Evolutionary conservation across 768 basidiomycete species (phyloP), one percentile per base, ranked within the genome.

Genomic region (Sutorius australiensis): DNA sequence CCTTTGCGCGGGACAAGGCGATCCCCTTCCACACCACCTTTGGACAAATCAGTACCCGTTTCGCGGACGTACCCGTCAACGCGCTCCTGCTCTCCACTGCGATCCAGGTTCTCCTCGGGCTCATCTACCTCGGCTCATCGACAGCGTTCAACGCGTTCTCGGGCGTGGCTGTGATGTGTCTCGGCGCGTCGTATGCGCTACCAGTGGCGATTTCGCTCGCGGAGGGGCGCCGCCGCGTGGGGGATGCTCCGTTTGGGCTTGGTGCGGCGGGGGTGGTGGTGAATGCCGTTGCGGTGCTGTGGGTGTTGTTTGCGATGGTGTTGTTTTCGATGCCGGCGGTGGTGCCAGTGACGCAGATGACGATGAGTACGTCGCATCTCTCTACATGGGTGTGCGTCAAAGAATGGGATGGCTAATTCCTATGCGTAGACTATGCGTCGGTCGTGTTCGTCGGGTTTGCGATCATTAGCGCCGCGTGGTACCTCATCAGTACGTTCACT

Each of bases 131-230:
- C 19, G 85, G 78, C 12, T 82, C 80, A 0, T 77, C 73, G 42
- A 77, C 80, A 0, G 84, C 83, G 2, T 86, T 86, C 66, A 85
- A 84, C 53, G 84, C 82, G 3, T 86, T 87, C 56, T 78, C 82
- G 5, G 81, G 84, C 12, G 82, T 86, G 4, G 81, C 80, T 0
- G 81, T 84, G 19, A 85, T 86, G 53, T 85, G 83, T 60, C 72
- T 86, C 11, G 80, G 81, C 3, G 77, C 80, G n/a, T 81, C 80
- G 44, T 83, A 84, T 55, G 78, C 79, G 2, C 77, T 86, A 72
- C 83, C 83, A 2, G 74, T 87, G 8, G 76, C 78, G 1, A 77
- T 84, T 41, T 78, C 75, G 10, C 67, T 86, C 6, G 60, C 67
- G 1, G 60, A 77, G 32, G 73, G 76, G 0, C 73, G 84, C 24